Base-by-base conservation (phyloP, 225 moss, liverwort and hornwort genomes). In the Sphagnum tenellum region DNA sequence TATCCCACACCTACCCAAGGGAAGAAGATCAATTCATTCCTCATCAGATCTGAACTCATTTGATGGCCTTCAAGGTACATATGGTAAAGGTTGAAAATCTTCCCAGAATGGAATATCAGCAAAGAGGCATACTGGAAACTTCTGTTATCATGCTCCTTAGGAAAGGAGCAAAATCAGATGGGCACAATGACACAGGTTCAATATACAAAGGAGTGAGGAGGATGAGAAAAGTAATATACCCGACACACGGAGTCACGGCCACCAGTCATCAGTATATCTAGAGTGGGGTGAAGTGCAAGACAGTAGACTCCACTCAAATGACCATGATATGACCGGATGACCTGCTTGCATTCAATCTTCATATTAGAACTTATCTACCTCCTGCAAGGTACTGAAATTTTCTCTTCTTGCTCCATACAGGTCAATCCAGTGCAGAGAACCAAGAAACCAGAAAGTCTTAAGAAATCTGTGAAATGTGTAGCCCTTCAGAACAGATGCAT, bases 281-380 rank as follows among this genome's bases (percentile, higher is more conserved):
- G 79, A 56, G 92, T 98, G 60, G 96, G 92, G 83, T 98, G 96
- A 66, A 98, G 88, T 45, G 96, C 77, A 63, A 98, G 79, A 74
- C 96, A 98, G 65, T 98, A 93, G 56, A 98, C 92, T 74, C 96
- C 96, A 82, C 96, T 98, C 64, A 98, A 69, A 70, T 98, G 96
- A 65, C 96, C 96, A 81, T 98, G 96, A 60, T 98, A 98, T 49
- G 92, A 93, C 46, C 96, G 82, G 12, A 98, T 98, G 59, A 96
- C 95, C 94, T 94, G 86, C 64, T 66, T 55, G 64, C 67, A 56
- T 53, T 8, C 11, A 60, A 46, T 0, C 70, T 29, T 46, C 48
- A 59, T 64, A 44, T 12, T 13, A 53, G 9, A 66, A 29, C 29
- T 29, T 29, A 29, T 29, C 29, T 29, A 29, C 29, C 29, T 29